phyloP scores from a whole-genome alignment of 352 stramenopile genomes.

The Peronospora destructor region DNA sequence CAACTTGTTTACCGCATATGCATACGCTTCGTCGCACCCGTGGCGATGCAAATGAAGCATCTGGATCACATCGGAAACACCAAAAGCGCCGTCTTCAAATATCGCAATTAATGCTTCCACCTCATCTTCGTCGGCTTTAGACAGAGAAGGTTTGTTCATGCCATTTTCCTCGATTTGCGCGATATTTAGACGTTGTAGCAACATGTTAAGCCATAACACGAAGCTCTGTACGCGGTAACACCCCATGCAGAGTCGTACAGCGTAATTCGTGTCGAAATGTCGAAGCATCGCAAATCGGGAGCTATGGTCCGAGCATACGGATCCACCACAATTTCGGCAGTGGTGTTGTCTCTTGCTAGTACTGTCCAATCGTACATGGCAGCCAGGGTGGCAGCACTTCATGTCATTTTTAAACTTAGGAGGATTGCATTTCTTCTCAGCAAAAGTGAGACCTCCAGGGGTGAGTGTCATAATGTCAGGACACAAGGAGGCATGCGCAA shows the following conservation, averaged over 20 bases:
- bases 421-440: constrained; percentile 46
- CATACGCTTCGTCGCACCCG: constrained; percentile 67
- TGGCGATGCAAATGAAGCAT: constrained; percentile 76
- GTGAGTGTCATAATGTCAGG: constrained; percentile 44
- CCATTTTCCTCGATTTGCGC: constrained; percentile 33
- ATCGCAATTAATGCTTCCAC: constrained; percentile 45
- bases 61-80: constrained; percentile 76
- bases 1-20: constrained; percentile 60
- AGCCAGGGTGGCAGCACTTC: constrained; percentile 55
- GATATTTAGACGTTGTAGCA: constrained; percentile 55
- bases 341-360: constrained; percentile 74
- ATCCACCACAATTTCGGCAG: constrained; percentile 74
- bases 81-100: constrained; percentile 48
- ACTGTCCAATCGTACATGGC: constrained; percentile 63
- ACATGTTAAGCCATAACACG: constrained; percentile 54
- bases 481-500: constrained; percentile 21
- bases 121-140: constrained; percentile 54
- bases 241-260: constrained; percentile 58
- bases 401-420: constrained; percentile 70
- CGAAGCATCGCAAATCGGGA: constrained; percentile 56
- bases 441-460: constrained; percentile 51
- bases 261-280: constrained; percentile 55
- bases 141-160: constrained; percentile 30
- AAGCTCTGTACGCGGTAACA: constrained; percentile 76
- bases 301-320: constrained; percentile 77